A percentile compares a stretch with the other conserved stretches of the same genome.
phyloP scores from a whole-genome alignment of 305 asterid genomes.

The Solanum hybrid region DNA sequence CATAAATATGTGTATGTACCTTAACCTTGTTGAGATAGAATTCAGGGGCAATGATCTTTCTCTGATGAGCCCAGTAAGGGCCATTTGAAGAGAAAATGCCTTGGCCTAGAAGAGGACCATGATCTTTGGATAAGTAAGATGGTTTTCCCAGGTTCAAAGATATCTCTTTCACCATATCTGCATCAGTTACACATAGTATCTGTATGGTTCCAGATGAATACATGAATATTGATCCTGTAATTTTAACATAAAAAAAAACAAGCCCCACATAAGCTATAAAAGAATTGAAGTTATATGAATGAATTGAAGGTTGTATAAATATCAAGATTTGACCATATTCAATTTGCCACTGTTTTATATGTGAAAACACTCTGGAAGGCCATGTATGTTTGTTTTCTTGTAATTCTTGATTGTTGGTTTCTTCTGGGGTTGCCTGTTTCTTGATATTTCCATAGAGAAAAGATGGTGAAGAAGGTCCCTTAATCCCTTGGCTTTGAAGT shows the following conservation, averaged over 20 bases:
- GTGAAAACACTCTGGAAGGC: slow-evolving; percentile 40
- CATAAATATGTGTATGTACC: slow-evolving; percentile 25
- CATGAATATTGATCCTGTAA: slow-evolving; percentile 47
- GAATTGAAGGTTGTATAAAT: not conserved
- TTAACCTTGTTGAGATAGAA: slow-evolving; percentile 60
- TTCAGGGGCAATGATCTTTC: slow-evolving; percentile 66
- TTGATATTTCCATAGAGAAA: slow-evolving; percentile 46
- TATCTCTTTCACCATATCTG: slow-evolving; percentile 45
- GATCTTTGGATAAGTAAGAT: slow-evolving; percentile 46
- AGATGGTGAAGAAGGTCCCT: slow-evolving; percentile 42
- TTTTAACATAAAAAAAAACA: not conserved
- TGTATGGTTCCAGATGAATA: slow-evolving; percentile 59
- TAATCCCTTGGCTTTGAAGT: slow-evolving; percentile 47
- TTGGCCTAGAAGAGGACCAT: slow-evolving; percentile 59
- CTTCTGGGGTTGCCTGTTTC: not conserved
- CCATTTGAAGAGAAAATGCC: slow-evolving; percentile 74
- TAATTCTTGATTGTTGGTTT: not conserved
- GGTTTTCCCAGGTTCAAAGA: slow-evolving; percentile 64
- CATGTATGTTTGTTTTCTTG: slow-evolving; percentile 27
- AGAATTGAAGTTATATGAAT: not conserved
- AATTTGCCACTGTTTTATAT: slow-evolving; percentile 44
- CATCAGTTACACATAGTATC: slow-evolving; percentile 38
- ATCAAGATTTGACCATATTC: slow-evolving; percentile 30
- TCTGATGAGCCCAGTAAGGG: slow-evolving; percentile 61
- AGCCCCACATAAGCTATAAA: not conserved